A percentile compares a stretch with the other conserved stretches of the same genome.
Conservation (phyloP, 2,329 filamentous ascomycete genomes). For the Colletotrichum cordylinicola region DNA sequence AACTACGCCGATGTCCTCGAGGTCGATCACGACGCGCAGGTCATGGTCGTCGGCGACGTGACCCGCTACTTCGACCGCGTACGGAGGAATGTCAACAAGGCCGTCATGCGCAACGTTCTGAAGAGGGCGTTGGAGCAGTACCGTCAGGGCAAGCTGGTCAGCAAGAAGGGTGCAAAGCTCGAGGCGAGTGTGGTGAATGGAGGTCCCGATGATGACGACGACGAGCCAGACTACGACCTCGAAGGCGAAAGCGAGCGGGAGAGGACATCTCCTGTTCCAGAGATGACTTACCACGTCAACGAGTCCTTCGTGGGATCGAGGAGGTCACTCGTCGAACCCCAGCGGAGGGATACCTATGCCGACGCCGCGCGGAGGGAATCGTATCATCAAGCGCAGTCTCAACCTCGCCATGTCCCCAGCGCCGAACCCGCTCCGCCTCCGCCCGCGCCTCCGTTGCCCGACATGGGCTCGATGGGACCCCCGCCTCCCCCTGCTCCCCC, state of each 20-base stretch:
- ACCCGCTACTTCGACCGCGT: slow-evolving; percentile 18
- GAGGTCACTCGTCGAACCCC: slow-evolving; percentile 1
- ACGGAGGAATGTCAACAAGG: slow-evolving; percentile 18
- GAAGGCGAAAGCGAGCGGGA: slow-evolving; percentile 15
- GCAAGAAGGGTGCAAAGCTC: slow-evolving; percentile 11
- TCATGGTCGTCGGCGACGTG: slow-evolving; percentile 21
- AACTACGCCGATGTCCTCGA: slow-evolving; percentile 21
- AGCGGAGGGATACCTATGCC: neutral
- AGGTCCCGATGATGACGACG: slow-evolving; percentile 2
- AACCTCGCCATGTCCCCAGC: neutral
- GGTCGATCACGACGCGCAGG: slow-evolving; percentile 21
- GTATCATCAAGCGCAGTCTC: neutral
- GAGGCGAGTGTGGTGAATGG: slow-evolving; percentile 15
- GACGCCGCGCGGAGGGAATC: neutral
- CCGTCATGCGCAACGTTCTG: slow-evolving; percentile 19
- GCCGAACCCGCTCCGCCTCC: slow-evolving; percentile 13
- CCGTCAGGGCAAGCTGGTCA: slow-evolving; percentile 14
- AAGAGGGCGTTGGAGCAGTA: slow-evolving; percentile 20
- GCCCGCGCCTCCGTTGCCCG: slow-evolving; percentile 11
- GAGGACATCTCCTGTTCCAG: neutral
- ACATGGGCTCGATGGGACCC: neutral
- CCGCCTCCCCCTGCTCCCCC: neutral
- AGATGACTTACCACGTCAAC: neutral
- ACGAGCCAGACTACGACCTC: neutral
- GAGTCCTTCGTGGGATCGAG: neutral